phyloP scores from a whole-genome alignment of 2,329 filamentous ascomycete genomes.

The Proliferodiscus dingleyae region DNA sequence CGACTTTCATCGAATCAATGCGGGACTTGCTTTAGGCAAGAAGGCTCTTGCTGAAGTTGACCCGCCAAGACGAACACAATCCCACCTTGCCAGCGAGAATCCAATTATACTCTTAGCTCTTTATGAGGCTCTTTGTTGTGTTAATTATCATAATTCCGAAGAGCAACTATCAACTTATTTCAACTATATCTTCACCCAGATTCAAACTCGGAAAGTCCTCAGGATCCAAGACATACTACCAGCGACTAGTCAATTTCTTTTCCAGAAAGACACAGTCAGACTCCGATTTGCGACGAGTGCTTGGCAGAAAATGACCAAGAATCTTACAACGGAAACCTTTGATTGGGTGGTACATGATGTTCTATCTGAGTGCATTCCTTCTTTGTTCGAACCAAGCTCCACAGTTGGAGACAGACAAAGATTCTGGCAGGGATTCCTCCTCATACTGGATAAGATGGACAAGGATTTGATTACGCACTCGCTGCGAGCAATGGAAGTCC shows the following conservation, averaged over 20 bases:
- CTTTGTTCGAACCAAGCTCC: slow-evolving; percentile 52
- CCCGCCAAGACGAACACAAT: slow-evolving; percentile 23
- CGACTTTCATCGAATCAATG: slow-evolving; percentile 58
- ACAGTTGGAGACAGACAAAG: slow-evolving; percentile 51
- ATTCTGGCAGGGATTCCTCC: slow-evolving; percentile 74
- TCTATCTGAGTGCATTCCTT: slow-evolving; percentile 60
- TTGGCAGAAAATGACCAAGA: slow-evolving; percentile 61
- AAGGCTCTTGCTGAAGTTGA: slow-evolving; percentile 40
- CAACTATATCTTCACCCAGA: slow-evolving; percentile 74
- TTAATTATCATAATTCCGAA: slow-evolving; percentile 61
- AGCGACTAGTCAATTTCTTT: slow-evolving; percentile 80
- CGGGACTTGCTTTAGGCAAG: slow-evolving; percentile 53
- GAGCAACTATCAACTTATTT: slow-evolving; percentile 43
- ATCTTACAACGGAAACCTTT: slow-evolving; percentile 69
- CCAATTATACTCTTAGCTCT: slow-evolving; percentile 68
- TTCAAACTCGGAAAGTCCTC: slow-evolving; percentile 74
- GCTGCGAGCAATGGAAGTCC: slow-evolving; percentile 72
- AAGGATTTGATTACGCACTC: slow-evolving; percentile 71
- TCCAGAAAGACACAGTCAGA: slow-evolving; percentile 62
- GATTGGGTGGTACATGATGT: slow-evolving; percentile 80
- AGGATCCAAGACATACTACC: slow-evolving; percentile 73
- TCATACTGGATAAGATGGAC: slow-evolving; percentile 70
- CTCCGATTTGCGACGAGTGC: slow-evolving; percentile 61
- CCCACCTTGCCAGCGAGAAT: slow-evolving; percentile 34
- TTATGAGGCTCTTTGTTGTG: slow-evolving; percentile 83